These are phyloP conservation scores for Calonectria naviculata DNA, from an alignment of 2,329 filamentous ascomycete species.

Conservation along the genomic window DNA sequence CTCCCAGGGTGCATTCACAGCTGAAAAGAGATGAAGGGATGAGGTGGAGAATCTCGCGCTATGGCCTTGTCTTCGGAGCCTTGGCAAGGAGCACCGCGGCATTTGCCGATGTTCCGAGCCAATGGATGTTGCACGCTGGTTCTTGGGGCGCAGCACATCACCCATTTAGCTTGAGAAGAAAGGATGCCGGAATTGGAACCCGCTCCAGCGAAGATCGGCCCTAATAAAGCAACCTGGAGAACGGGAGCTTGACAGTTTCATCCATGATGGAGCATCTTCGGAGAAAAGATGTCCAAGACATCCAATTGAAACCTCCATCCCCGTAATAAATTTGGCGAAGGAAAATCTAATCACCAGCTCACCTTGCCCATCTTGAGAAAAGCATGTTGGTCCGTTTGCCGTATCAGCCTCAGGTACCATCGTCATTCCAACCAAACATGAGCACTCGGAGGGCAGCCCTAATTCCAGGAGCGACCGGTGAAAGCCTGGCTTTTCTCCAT, in stretches of 20 bases:
- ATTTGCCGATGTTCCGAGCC: not conserved
- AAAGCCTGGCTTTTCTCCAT: too few relatives aligned
- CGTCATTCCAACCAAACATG: not conserved
- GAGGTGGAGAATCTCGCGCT: not conserved
- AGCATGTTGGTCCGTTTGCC: too few relatives aligned
- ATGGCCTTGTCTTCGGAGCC: not conserved
- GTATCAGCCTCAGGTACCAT: too few relatives aligned
- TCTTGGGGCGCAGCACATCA: not conserved
- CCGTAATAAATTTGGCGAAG: too few relatives aligned
- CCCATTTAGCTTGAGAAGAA: not conserved
- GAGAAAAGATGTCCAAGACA: not conserved
- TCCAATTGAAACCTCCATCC: not conserved
- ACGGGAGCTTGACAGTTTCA: not conserved
- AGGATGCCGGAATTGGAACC: not conserved
- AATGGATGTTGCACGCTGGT: not conserved
- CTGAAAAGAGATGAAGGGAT: too few relatives aligned
- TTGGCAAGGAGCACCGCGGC: too few relatives aligned
- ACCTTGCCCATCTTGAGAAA: too few relatives aligned
- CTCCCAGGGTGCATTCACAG: not conserved
- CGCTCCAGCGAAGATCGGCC: not conserved
- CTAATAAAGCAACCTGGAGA: not conserved
- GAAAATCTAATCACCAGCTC: not conserved
- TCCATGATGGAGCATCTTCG: not conserved
- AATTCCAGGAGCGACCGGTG: not conserved
- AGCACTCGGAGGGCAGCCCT: too few relatives aligned